Evolutionary conservation across 257 asterid genomes (phyloP), one percentile per base, ranked within the genome.

Genomic region (Dorcoceras hygrometricum): DNA sequence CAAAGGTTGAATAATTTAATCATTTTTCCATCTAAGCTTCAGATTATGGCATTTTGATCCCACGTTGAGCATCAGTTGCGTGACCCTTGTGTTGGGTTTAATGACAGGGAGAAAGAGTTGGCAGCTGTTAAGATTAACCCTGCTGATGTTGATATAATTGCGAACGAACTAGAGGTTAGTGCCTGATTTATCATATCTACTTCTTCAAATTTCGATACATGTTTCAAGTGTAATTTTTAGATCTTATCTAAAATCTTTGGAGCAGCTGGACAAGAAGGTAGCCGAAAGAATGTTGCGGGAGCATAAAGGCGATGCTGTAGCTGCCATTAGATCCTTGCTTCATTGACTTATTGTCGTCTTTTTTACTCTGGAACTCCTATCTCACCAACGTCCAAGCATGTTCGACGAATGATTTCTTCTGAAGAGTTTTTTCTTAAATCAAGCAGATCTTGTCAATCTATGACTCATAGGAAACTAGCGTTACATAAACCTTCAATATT

Each of bases 271-370:
- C 87, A 89, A 78, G 89, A 93, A 93, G 76, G 86, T 88, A 48
- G 95, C 97, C 11, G 97, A 93, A 72, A 82, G 91, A 83, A 88
- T 90, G 26, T 61, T 90, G 66, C 91, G 97, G 5, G 95, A 90
- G 79, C 96, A 90, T 79, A 93, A 90, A 78, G 97, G 96, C 1
- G 89, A 93, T 63, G 91, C 95, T 50, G 96, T 93, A 68, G 95
- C 99, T 65, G 96, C 99, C 77, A 79, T 90, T 60, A 71, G 97
- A 72, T 79, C 92, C 70, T 79, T 93, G 84, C 96, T 92, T 62
- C 74, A 84, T 81, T 86, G 60, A 69, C 43, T 12, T 19, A 20
- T 25, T 19, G 34, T 3, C 27, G 23, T 34, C n/a, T n/a, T n/a
- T n/a, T n/a, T n/a, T n/a, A n/a, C n/a, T n/a, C n/a, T n/a, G n/a